Conservation (phyloP, 148 eudicot genomes). For the Agrostemma githago region DNA sequence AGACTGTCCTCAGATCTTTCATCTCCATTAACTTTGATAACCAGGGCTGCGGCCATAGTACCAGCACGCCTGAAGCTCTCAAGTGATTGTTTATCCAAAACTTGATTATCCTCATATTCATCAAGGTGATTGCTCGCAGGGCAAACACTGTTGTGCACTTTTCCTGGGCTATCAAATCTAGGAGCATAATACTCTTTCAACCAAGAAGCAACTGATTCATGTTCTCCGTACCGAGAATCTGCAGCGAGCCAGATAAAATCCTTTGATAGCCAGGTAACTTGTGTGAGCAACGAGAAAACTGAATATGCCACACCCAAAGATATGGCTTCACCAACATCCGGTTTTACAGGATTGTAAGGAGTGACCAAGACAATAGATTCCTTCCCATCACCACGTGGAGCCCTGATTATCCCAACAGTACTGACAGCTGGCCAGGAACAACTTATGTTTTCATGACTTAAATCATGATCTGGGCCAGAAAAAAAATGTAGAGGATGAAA, state of each 20-base stretch:
- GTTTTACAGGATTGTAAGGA: conserved; percentile 67
- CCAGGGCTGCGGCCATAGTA: conserved; percentile 96
- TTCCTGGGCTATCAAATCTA: conserved; percentile 38
- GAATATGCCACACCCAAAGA: conserved; percentile 74
- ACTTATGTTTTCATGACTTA: conserved; percentile 45
- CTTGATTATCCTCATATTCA: conserved; percentile 21
- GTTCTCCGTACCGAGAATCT: conserved; percentile 85
- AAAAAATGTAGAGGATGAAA: conserved; percentile 85
- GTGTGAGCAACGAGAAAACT: conserved; percentile 65
- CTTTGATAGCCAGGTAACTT: conserved; percentile 91
- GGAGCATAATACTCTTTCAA: conserved; percentile 76
- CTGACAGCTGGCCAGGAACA: conserved; percentile 54
- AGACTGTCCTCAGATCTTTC: conserved; percentile 46
- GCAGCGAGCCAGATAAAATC: conserved; percentile 98
- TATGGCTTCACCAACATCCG: conserved; percentile 54
- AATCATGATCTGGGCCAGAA: conserved; percentile 48
- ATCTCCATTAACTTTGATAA: conserved; percentile 63
- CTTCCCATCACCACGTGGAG: conserved; percentile 98
- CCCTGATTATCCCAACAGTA: conserved; percentile 82
- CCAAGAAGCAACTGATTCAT: conserved; percentile 80
- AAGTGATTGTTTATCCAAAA: conserved; percentile 25
- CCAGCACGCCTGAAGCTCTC: conserved; percentile 79
- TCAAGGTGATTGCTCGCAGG: conserved; percentile 23
- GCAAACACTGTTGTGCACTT: conserved; percentile 32
- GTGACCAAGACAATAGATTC: conserved; percentile 92